Evolutionary conservation across 371 early-diverging fungal genomes (phyloP), one percentile per base, ranked within the genome.

Genomic region (Mortierella sp.): DNA sequence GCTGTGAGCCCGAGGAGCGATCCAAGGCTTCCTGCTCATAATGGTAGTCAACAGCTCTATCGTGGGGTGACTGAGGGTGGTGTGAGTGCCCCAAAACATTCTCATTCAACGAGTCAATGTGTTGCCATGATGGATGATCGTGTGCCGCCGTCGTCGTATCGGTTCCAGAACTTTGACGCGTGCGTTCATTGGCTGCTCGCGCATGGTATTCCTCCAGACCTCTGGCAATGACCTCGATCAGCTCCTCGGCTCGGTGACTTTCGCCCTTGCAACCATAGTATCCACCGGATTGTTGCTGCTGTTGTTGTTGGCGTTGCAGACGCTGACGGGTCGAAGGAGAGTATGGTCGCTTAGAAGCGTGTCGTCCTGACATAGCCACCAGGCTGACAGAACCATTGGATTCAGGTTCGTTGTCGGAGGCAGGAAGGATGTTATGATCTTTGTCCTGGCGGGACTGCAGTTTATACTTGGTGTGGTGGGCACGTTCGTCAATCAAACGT

Each of bases 191-290:
- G 5, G n/a, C 26, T 10, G 60, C 42, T 42, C 74, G 76, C 58
- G 70, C 70, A 60, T 70, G 81, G 31, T 77, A 73, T 42, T 58
- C 73, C 34, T 76, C 74, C 24, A 77, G 58, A 13, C 77, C 76
- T 19, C 31, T 76, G 48, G 68, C 77, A 47, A 77, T 81, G 50
- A 58, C 50, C 11, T 58, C 73, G 28, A 77, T 74, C 63, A 76
- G 73, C 10, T 80, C 73, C 7, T 76, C 76, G 3, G 76, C 63
- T 10, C 50, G 72, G 42, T 48, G 19, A 54, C 60, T 26, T 9
- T 70, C 70, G 8, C 63, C 7, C 7, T 16, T 19, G 10, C 24
- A 6, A 28, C 52, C 9, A 24, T 70, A 21, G 21, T 31, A n/a
- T n/a, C 28, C 47, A 45, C 48, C 6, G 19, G 42, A 70, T 47